phyloP scores from a whole-genome alignment of 805 yeast genomes.

The Sugiyamaella mastotermitis region DNA sequence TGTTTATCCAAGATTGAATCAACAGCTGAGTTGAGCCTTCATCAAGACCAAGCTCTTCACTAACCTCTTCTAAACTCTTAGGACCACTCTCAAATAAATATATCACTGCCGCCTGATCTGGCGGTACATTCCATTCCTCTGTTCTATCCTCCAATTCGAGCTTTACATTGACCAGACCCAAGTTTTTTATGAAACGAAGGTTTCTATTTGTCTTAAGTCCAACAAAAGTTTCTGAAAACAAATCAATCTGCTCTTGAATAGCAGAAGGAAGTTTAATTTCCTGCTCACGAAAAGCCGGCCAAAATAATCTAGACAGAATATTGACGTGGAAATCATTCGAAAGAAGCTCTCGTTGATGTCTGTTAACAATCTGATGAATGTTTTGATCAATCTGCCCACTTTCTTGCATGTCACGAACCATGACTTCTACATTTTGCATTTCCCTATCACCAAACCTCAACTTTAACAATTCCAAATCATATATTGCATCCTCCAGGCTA shows the following conservation, averaged over 20 bases:
- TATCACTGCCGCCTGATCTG: slow-evolving; percentile 66
- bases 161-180: slow-evolving; percentile 59
- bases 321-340: slow-evolving; percentile 42
- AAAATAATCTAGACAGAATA: slow-evolving; percentile 69
- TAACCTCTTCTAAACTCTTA: slow-evolving; percentile 31
- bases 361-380: slow-evolving; percentile 26
- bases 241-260: slow-evolving; percentile 33
- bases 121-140: slow-evolving; percentile 45
- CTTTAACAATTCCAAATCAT: slow-evolving; percentile 50
- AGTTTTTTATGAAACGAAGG: slow-evolving; percentile 48
- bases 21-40: slow-evolving; percentile 35
- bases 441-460: slow-evolving; percentile 60
- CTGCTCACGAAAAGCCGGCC: slow-evolving; percentile 57
- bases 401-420: slow-evolving; percentile 66
- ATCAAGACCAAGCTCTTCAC: slow-evolving; percentile 37
- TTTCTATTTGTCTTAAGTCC: slow-evolving; percentile 50
- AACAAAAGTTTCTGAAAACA: slow-evolving; percentile 41
- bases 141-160: slow-evolving; percentile 47
- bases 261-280: slow-evolving; percentile 44
- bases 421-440: slow-evolving; percentile 68
- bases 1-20: slow-evolving; percentile 57
- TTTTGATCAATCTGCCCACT: slow-evolving; percentile 43
- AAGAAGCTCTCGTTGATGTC: slow-evolving; percentile 6
- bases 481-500: slow-evolving; percentile 30
- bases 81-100: slow-evolving; percentile 36